A percentile compares a stretch with the other conserved stretches of the same genome.
Evolutionary conservation across 2,329 filamentous ascomycete species (phyloP).

Genomic region (Aspergillus sp.): DNA sequence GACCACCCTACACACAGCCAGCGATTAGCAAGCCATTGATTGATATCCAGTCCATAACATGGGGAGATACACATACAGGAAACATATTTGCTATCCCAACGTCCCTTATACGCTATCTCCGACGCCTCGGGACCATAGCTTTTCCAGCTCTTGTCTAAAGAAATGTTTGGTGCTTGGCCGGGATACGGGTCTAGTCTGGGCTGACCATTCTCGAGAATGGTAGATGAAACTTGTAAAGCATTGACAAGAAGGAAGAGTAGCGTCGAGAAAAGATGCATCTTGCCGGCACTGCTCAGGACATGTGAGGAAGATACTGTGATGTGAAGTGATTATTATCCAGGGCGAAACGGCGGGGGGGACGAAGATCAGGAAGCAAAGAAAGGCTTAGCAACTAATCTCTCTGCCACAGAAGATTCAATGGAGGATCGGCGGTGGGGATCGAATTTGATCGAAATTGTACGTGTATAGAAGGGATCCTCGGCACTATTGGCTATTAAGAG

Average conservation of each 20-base stretch:
- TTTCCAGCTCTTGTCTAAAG: conserved; percentile 38
- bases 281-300: too few relatives aligned
- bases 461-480: neutral
- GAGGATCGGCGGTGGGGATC: neutral
- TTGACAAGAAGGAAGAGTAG: neutral
- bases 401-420: too few relatives aligned
- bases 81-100: conserved; percentile 60
- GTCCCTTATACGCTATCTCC: conserved; percentile 61
- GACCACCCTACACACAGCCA: conserved; percentile 47
- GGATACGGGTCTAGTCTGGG: conserved; percentile 37
- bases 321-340: neutral
- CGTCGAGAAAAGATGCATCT: neutral
- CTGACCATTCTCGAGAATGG: conserved; percentile 46
- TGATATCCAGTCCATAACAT: neutral
- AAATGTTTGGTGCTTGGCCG: conserved; percentile 33
- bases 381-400: neutral
- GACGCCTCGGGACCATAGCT: conserved; percentile 52
- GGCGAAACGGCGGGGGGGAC: neutral
- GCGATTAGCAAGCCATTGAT: too few relatives aligned
- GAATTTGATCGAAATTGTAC: neutral
- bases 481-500: neutral
- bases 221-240: conserved; percentile 23
- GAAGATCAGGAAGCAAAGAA: neutral
- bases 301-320: neutral
- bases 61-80: conserved; percentile 42